Base-by-base conservation (phyloP, 129 eudicot species). In the Artemisia argyi region DNA sequence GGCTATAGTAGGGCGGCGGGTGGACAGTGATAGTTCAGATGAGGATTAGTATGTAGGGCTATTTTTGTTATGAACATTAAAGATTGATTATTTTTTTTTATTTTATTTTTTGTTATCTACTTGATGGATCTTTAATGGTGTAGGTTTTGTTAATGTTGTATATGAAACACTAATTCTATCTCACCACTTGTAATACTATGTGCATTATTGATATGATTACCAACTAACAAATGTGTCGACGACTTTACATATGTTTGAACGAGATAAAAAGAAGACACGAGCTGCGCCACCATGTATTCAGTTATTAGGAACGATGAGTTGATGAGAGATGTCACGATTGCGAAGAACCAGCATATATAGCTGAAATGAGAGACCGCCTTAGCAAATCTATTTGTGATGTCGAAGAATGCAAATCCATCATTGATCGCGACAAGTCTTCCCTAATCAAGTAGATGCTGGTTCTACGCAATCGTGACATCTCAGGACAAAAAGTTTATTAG, bases 11-110 rank as follows among this genome's bases (percentile, higher is more conserved):
- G 86, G 82, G 53, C 80, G 91, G 32, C 86, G 97, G 69, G 35
- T 79, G 68, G 88, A 94, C 57, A 78, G 76, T 78, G 85, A 89
- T 62, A 87, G 98, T 73, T 94, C 98, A 59, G 98, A 85, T 72
- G 98, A 94, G 42, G 98, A 93, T 62, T 78, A 81, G 78, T 46
- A 68, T 71, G 20, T 75, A 83, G 82, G 76, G 18, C 19, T 57
- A 39, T 7, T 71, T 64, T 78, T 54, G 57, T 78, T 17, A 14
- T 73, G 14, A 48, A 66, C 67, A 46, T 44, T 7, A 28, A 48
- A 56, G 22, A 35, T 57, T 73, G 69, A 79, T 79, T 66, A 17
- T 59, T 79, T 79, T 57, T 65, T 64, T 35, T n/a, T n/a, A n/a
- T 11, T 44, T 1, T 11, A 22, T 32, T 24, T 24, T 24, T 2